These are phyloP conservation scores for Leishmania guyanensis DNA, from an alignment of 208 protist genomes.

Conservation along the genomic window DNA sequence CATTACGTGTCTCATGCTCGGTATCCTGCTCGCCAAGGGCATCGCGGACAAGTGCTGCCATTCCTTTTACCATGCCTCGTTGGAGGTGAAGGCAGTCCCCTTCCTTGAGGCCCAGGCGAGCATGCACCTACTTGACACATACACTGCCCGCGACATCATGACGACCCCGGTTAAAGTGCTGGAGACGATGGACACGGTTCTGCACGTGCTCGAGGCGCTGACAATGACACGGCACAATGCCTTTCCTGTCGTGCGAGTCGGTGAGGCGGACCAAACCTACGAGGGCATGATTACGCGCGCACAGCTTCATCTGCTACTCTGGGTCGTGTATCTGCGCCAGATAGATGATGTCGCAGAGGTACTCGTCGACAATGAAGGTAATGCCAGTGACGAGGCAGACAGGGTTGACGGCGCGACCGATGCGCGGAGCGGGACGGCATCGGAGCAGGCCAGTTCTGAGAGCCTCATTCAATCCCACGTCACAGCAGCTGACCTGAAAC, in stretches of 20 bases:
- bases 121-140: conserved; percentile 39
- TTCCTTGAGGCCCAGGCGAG: conserved; percentile 65
- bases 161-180: conserved; percentile 55
- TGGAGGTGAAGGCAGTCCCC: conserved; percentile 79
- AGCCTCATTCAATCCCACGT: conserved; percentile 26
- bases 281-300: conserved; percentile 50
- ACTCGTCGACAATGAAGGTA: conserved; percentile 5
- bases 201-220: conserved; percentile 52
- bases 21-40: conserved; percentile 79
- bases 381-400: not conserved
- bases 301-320: conserved; percentile 62
- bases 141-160: conserved; percentile 84
- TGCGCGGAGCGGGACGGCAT: not conserved
- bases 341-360: conserved; percentile 28
- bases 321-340: conserved; percentile 60
- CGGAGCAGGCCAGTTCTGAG: not conserved
- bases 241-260: conserved; percentile 78
- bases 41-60: conserved; percentile 76
- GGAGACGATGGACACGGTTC: conserved; percentile 47
- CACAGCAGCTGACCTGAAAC: conserved; percentile 41
- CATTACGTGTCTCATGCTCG: conserved; percentile 85
- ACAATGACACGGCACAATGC: conserved; percentile 74
- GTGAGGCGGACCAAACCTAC: conserved; percentile 39
- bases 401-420: not conserved
- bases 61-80: conserved; percentile 76